These are phyloP conservation scores for Fusarium sp. DNA, from an alignment of 2,329 filamentous ascomycete species.

Conservation along the genomic window DNA sequence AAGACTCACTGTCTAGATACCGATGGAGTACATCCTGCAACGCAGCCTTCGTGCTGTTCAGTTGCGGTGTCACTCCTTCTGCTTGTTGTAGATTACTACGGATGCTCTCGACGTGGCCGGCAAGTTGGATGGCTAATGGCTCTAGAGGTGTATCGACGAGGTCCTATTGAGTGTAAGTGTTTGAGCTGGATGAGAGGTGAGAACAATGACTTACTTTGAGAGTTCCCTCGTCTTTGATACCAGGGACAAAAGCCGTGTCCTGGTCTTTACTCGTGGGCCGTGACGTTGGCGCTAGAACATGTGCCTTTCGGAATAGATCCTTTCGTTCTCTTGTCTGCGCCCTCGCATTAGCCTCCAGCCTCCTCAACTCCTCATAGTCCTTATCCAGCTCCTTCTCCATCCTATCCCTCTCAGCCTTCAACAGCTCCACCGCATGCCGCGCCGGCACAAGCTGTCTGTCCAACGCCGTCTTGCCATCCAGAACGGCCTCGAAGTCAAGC, in stretches of 20 bases:
- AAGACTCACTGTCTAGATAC: slow-evolving; percentile 60
- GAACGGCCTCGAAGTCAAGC: slow-evolving; percentile 74
- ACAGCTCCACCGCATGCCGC: slow-evolving; percentile 72
- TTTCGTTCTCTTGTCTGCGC: slow-evolving; percentile 66
- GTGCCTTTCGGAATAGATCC: slow-evolving; percentile 63
- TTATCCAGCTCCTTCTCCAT: slow-evolving; percentile 68
- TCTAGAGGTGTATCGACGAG: slow-evolving; percentile 60
- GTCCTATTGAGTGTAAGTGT: slow-evolving; percentile 47
- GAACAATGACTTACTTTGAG: slow-evolving; percentile 42
- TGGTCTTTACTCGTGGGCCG: slow-evolving; percentile 17
- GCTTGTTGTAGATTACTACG: slow-evolving; percentile 67
- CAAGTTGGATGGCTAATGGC: slow-evolving; percentile 62
- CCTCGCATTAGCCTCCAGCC: slow-evolving; percentile 68
- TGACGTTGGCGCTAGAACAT: slow-evolving; percentile 61
- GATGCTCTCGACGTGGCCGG: slow-evolving; percentile 69
- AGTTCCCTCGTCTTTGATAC: slow-evolving; percentile 16
- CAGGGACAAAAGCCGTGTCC: slow-evolving; percentile 29
- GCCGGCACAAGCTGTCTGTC: slow-evolving; percentile 72
- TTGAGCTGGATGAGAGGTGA: background rate
- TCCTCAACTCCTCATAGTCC: slow-evolving; percentile 65
- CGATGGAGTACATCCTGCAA: slow-evolving; percentile 63
- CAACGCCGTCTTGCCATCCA: slow-evolving; percentile 69
- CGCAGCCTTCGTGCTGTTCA: slow-evolving; percentile 62
- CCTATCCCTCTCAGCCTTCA: slow-evolving; percentile 68
- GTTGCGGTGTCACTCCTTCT: slow-evolving; percentile 63